These are phyloP conservation scores for Rhynchosporium agropyri DNA, from an alignment of 2,329 filamentous ascomycete genomes.

Conservation along the genomic window DNA sequence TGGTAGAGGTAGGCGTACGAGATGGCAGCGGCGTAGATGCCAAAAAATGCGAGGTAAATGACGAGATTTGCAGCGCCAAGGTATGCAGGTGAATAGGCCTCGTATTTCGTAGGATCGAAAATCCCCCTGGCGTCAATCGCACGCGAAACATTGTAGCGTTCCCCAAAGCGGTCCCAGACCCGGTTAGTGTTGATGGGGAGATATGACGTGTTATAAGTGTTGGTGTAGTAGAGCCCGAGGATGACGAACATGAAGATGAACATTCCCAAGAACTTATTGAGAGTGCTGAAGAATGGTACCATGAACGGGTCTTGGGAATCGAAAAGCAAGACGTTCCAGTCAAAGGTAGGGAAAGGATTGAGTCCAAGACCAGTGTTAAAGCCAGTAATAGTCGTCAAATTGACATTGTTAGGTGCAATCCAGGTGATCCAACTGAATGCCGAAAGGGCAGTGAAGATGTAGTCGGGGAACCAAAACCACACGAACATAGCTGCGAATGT, in stretches of 20 bases:
- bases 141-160: slow-evolving; percentile 62
- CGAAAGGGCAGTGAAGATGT: slow-evolving; percentile 50
- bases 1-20: slow-evolving; percentile 69
- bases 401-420: slow-evolving; percentile 51
- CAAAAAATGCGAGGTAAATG: slow-evolving; percentile 69
- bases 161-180: slow-evolving; percentile 73
- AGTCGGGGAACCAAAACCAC: slow-evolving; percentile 56
- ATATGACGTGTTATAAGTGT: slow-evolving; percentile 64
- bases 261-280: slow-evolving; percentile 69
- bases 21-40: slow-evolving; percentile 71
- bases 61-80: slow-evolving; percentile 72
- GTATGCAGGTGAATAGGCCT: slow-evolving; percentile 68
- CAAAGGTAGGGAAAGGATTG: slow-evolving; percentile 48
- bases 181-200: slow-evolving; percentile 69
- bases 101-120: slow-evolving; percentile 54
- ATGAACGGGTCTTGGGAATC: slow-evolving; percentile 58
- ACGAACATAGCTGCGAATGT: slow-evolving; percentile 52
- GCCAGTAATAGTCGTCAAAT: slow-evolving; percentile 46
- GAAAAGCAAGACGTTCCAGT: slow-evolving; percentile 47
- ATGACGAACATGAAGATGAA: slow-evolving; percentile 40
- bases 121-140: slow-evolving; percentile 56
- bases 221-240: slow-evolving; percentile 61
- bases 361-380: slow-evolving; percentile 47
- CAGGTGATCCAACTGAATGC: slow-evolving; percentile 57
- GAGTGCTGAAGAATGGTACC: slow-evolving; percentile 72